Base-by-base conservation (phyloP, 202 grass and related monocot species). In the Zoysia matrella region DNA sequence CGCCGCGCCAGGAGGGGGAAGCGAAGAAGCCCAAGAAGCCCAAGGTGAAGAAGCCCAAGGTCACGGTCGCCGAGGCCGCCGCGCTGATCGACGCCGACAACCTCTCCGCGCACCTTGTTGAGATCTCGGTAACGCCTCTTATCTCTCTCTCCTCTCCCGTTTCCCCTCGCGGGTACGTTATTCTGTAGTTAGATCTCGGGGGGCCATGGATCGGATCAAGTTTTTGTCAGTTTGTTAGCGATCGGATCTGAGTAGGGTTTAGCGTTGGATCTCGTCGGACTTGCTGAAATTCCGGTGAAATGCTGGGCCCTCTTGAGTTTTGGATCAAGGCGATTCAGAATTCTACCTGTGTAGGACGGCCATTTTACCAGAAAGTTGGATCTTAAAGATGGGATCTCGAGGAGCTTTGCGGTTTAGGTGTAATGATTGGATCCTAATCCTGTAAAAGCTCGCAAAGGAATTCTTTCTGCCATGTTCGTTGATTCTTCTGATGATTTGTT, bases 11-110 rank as follows among this genome's bases (percentile, higher is more conserved):
- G 9, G 91, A 94, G 39, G 86, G 82, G 51, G 94, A 78, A 64
- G 30, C 18, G 11, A 94, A 92, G 93, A 99, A 96, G 50, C 86
- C 86, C 0, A 97, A 94, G 91, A 97, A 93, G 85, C 93, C 91
- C 15, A 99, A 99, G 88, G 84, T 99, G 30, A 36, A 36, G 30
- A 36, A 36, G 30, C 30, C 30, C 30, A 36, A 36, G 30, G 30
- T 36, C 30, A 92, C 91, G 0, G 76, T 99, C 71, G 75, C 81
- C 15, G 97, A 99, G 81, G 93, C 97, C 0, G 97, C 97, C 47
- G 87, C 83, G 1, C 73, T 73, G 67, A 92, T 99, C 75, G 91
- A 99, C 83, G 80, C 88, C 14, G 88, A 79, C 56, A 84, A 84
- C 87, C 97, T 99, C n/a, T 83, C 69, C 3, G 83, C 87, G 2